These are phyloP conservation scores for Leishmania guyanensis DNA, from an alignment of 208 protist species.

Conservation along the genomic window DNA sequence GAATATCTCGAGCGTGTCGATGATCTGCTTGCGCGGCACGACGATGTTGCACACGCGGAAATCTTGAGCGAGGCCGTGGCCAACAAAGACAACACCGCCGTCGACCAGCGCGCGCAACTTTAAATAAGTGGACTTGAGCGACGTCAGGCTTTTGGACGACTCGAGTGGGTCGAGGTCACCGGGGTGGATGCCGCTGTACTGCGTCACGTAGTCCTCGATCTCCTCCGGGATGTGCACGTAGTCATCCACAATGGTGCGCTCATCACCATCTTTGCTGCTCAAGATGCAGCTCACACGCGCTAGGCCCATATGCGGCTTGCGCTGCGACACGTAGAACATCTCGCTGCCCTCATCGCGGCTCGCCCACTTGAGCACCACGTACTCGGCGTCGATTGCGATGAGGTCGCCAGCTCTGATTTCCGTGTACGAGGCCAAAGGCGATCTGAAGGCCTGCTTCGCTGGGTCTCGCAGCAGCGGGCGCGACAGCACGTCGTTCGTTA, in stretches of 20 bases:
- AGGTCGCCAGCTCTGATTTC: constrained; percentile 80
- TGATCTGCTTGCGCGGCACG: constrained; percentile 95
- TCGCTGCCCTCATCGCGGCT: constrained; percentile 46
- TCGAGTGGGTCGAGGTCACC: constrained; percentile 94
- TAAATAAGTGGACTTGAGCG: constrained; percentile 94
- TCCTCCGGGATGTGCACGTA: constrained; percentile 89
- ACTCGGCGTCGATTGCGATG: constrained; percentile 90
- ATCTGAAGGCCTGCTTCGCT: constrained; percentile 62
- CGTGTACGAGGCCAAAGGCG: constrained; percentile 62
- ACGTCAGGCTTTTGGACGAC: constrained; percentile 92
- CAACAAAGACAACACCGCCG: constrained; percentile 93
- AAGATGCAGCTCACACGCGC: constrained; percentile 89
- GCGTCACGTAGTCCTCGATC: constrained; percentile 91
- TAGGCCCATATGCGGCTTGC: constrained; percentile 85
- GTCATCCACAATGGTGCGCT: constrained; percentile 89
- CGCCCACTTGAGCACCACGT: constrained; percentile 85
- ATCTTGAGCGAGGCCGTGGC: constrained; percentile 96
- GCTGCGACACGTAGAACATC: constrained; percentile 44
- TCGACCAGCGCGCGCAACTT: constrained; percentile 95
- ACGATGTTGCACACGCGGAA: constrained; percentile 97
- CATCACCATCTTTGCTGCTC: constrained; percentile 77
- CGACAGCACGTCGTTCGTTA: constrained; percentile 80
- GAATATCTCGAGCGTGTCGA: constrained; percentile 97
- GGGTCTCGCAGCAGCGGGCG: constrained; percentile 66
- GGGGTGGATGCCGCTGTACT: constrained; percentile 94